A percentile compares a stretch with the other conserved stretches of the same genome.
These are phyloP conservation scores for Phanerochaete carnosa DNA, from an alignment of 768 basidiomycete genomes.

Conservation along the genomic window DNA sequence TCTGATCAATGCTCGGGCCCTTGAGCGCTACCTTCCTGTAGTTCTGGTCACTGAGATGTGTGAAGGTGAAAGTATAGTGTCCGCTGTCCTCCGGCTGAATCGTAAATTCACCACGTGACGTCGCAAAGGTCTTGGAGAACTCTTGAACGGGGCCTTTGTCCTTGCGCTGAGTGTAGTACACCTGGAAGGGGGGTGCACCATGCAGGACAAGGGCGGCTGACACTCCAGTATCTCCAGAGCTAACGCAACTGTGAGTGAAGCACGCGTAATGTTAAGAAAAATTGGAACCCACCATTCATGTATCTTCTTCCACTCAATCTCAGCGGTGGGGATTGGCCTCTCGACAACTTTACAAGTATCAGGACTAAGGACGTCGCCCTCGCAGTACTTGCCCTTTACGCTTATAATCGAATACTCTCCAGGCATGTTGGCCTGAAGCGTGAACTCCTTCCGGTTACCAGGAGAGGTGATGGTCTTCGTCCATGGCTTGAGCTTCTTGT, in stretches of 20 bases:
- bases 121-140: conserved; percentile 54
- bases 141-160: conserved; percentile 64
- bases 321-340: conserved; percentile 72
- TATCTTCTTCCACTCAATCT: conserved; percentile 86
- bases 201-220: conserved; percentile 82
- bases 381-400: conserved; percentile 76
- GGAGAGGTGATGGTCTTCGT: conserved; percentile 56
- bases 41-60: conserved; percentile 75
- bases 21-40: conserved; percentile 75
- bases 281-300: conserved; percentile 74
- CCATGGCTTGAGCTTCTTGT: conserved; percentile 55
- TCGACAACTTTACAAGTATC: conserved; percentile 77
- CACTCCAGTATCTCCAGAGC: conserved; percentile 90
- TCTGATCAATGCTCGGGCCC: conserved; percentile 78
- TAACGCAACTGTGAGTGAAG: conserved; percentile 24
- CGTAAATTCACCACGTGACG: conserved; percentile 77
- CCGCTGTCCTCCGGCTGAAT: conserved; percentile 88
- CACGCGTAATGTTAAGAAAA: conserved; percentile 2
- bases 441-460: conserved; percentile 39
- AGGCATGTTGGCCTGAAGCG: conserved; percentile 52
- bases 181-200: conserved; percentile 86
- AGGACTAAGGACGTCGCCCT: conserved; percentile 81
- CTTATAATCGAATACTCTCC: conserved; percentile 76
- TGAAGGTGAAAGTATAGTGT: conserved; percentile 82
- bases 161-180: conserved; percentile 73